A percentile compares a stretch with the other conserved stretches of the same genome.
Evolutionary conservation across 371 early-diverging fungal species (phyloP).

Genomic region (Funneliformis caledonium): DNA sequence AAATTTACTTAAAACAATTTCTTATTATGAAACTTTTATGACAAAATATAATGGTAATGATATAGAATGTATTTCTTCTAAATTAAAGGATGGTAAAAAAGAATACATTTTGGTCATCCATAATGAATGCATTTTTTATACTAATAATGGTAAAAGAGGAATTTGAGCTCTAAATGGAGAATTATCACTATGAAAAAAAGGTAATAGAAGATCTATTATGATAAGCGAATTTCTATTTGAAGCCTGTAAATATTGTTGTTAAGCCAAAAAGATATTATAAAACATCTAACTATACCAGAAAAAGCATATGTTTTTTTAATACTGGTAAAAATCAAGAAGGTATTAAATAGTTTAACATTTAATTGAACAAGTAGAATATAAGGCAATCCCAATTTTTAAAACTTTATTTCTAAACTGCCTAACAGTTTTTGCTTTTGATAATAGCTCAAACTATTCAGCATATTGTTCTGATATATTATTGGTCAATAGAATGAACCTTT

Average conservation of each 20-base stretch:
- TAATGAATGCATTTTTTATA: conserved; percentile 18
- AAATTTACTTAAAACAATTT: too few relatives aligned
- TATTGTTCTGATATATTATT: not conserved
- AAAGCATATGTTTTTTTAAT: not conserved
- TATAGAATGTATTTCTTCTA: too few relatives aligned
- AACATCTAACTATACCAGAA: not conserved
- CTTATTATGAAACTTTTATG: too few relatives aligned
- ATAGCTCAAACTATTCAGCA: not conserved
- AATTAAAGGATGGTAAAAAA: not conserved
- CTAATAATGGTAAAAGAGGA: not conserved
- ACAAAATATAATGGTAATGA: too few relatives aligned
- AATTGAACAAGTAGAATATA: not conserved
- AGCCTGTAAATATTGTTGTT: not conserved
- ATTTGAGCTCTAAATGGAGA: not conserved
- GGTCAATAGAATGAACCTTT: not conserved
- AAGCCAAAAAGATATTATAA: not conserved
- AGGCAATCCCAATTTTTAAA: not conserved
- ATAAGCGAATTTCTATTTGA: not conserved
- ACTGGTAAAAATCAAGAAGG: not conserved
- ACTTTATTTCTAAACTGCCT: not conserved
- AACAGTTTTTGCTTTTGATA: not conserved
- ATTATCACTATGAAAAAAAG: too few relatives aligned
- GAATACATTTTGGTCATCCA: not conserved
- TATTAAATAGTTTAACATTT: not conserved
- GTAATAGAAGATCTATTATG: too few relatives aligned